Conservation (phyloP, 176 grass and related monocot species). For the Triticum timopheevii region DNA sequence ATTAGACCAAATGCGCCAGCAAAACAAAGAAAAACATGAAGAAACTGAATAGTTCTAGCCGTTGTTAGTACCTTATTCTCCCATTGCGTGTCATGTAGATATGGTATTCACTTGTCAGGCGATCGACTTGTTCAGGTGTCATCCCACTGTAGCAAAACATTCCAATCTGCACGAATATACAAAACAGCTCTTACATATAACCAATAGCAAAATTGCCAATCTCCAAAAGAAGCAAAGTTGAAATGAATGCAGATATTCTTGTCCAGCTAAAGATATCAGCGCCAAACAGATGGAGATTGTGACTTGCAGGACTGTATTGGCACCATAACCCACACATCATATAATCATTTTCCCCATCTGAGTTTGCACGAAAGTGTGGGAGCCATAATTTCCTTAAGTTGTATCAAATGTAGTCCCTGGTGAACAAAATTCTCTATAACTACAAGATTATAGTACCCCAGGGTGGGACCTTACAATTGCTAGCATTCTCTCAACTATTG, state of each 20-base stretch:
- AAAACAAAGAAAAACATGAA: not conserved
- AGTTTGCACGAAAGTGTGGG: not conserved
- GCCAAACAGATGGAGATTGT: not conserved
- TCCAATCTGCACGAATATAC: constrained; percentile 57
- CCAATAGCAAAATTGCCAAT: not conserved
- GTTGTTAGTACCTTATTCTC: constrained; percentile 70
- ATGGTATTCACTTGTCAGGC: constrained; percentile 79
- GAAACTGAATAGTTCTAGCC: not conserved
- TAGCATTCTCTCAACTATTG: not conserved
- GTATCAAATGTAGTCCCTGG: not conserved
- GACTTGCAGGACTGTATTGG: not conserved
- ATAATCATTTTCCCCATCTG: not conserved
- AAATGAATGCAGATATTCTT: not conserved
- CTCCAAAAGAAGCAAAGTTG: not conserved
- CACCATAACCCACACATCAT: not conserved
- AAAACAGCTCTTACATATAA: not conserved
- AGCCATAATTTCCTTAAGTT: not conserved
- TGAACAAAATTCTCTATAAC: not conserved
- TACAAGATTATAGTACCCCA: not conserved
- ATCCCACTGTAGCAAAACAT: constrained; percentile 99
- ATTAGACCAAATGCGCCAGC: not conserved
- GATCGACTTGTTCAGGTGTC: constrained; percentile 92
- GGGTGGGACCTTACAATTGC: not conserved
- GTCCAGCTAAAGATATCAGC: not conserved
- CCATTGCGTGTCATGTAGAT: constrained; percentile 98